Percentiles rank a stretch among this genome's conserved stretches.
These are phyloP conservation scores for Colletotrichum plurivorum DNA, from an alignment of 2,329 filamentous ascomycete genomes.

Conservation along the genomic window DNA sequence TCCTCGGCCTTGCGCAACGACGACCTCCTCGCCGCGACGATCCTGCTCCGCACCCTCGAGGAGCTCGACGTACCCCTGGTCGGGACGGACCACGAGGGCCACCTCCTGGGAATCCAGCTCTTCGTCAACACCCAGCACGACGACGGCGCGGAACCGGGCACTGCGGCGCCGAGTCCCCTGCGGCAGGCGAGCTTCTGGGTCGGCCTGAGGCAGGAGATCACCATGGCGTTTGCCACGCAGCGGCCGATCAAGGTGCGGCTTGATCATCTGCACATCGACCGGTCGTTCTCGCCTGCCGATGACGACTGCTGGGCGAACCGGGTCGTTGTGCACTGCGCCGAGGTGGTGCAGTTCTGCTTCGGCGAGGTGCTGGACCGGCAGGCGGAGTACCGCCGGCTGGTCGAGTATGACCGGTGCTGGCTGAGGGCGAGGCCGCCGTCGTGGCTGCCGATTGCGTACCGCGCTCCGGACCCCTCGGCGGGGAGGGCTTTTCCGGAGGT, in stretches of 20 bases:
- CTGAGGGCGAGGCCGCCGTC: conserved; percentile 60
- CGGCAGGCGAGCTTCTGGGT: conserved; percentile 71
- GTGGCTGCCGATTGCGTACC: conserved; percentile 67
- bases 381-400: conserved; percentile 59
- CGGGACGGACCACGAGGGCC: conserved; percentile 61
- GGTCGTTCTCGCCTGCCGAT: conserved; percentile 58
- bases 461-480: conserved; percentile 48
- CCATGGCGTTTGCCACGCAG: conserved; percentile 66
- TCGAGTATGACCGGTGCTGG: conserved; percentile 63
- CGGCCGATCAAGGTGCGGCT: conserved; percentile 63
- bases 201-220: conserved; percentile 72
- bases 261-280: conserved; percentile 64
- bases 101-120: conserved; percentile 60
- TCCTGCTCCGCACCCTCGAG: conserved; percentile 70
- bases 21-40: conserved; percentile 67
- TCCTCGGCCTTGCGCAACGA: conserved; percentile 59
- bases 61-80: conserved; percentile 59
- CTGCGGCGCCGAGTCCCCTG: conserved; percentile 57
- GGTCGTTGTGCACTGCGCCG: conserved; percentile 73
- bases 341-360: conserved; percentile 75
- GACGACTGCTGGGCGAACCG: conserved; percentile 74
- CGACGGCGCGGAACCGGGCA: conserved; percentile 39
- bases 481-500: conserved; percentile 69
- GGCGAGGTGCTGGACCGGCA: conserved; percentile 52
- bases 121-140: conserved; percentile 57